Conservation (phyloP, 140 eudicot species). For the Flaveria floridana region DNA sequence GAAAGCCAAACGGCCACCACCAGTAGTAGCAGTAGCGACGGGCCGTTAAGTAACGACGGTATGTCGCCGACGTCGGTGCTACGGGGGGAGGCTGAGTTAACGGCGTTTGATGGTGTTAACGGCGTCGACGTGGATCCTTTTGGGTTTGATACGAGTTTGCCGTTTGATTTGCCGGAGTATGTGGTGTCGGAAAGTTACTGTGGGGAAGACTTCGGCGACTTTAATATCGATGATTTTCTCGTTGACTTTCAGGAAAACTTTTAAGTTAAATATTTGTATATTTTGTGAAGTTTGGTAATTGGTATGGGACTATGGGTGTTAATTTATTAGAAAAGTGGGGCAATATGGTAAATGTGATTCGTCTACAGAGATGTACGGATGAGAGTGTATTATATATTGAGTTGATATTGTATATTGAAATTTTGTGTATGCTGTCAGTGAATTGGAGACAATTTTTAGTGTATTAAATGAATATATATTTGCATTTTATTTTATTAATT, state of each 20-base stretch:
- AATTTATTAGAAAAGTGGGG: constrained; percentile 9
- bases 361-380: constrained; percentile 18
- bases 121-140: constrained; percentile 36
- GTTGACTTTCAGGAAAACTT: constrained; percentile 32
- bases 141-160: constrained; percentile 40
- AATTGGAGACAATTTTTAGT: constrained; percentile 20
- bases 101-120: constrained; percentile 26
- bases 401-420: constrained; percentile 22
- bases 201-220: constrained; percentile 46
- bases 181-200: constrained; percentile 28
- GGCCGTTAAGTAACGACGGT: constrained; percentile 1
- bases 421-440: constrained; percentile 31
- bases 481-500: not conserved
- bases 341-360: constrained; percentile 20
- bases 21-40: constrained; percentile 28
- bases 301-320: not conserved
- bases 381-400: constrained; percentile 28
- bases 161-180: constrained; percentile 37
- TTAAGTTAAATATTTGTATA: constrained; percentile 26
- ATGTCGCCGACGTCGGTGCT: constrained; percentile 46
- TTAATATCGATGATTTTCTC: constrained; percentile 50
- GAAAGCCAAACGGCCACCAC: constrained; percentile 24
- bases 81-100: constrained; percentile 17
- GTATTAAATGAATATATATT: not conserved
- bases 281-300: not conserved